Conservation (phyloP, 768 basidiomycete species). For the Agrocybe praecox region DNA sequence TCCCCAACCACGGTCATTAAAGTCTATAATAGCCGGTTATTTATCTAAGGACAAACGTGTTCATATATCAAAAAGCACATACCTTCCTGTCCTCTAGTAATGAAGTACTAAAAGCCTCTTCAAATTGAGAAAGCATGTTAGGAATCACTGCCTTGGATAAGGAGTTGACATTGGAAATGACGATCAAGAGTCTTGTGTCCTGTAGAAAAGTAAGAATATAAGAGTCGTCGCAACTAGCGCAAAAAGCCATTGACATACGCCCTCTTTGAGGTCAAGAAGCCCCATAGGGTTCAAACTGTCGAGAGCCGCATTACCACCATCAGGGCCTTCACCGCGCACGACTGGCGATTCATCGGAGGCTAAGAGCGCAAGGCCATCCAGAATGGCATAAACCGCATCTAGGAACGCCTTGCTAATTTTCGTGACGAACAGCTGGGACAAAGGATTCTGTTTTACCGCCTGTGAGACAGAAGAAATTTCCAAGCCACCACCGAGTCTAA, state of each 20-base stretch:
- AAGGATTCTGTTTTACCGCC: slow-evolving; percentile 57
- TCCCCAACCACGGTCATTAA: slow-evolving; percentile 78
- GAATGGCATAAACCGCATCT: slow-evolving; percentile 81
- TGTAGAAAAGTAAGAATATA: slow-evolving; percentile 30
- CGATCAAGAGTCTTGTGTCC: slow-evolving; percentile 87
- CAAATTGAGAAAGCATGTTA: slow-evolving; percentile 78
- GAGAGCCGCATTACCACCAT: slow-evolving; percentile 27
- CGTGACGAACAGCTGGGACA: slow-evolving; percentile 63
- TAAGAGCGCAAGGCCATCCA: slow-evolving; percentile 84
- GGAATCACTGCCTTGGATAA: slow-evolving; percentile 74
- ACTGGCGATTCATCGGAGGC: slow-evolving; percentile 71
- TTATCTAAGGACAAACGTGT: not conserved
- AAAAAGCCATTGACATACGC: slow-evolving; percentile 42
- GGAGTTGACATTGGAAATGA: slow-evolving; percentile 86
- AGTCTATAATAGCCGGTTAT: slow-evolving; percentile 42
- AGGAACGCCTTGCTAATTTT: slow-evolving; percentile 87
- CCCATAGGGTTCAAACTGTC: slow-evolving; percentile 53
- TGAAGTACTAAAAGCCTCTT: slow-evolving; percentile 71
- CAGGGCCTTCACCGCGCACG: slow-evolving; percentile 36
- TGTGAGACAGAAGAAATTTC: slow-evolving; percentile 56
- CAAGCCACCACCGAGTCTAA: slow-evolving; percentile 80
- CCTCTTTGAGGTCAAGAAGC: slow-evolving; percentile 60
- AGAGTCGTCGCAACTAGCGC: not conserved
- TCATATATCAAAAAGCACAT: slow-evolving; percentile 16
- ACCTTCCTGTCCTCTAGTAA: slow-evolving; percentile 77